Conservation (phyloP, 139 green algal species). For the Edaphochlamys debaryana region DNA sequence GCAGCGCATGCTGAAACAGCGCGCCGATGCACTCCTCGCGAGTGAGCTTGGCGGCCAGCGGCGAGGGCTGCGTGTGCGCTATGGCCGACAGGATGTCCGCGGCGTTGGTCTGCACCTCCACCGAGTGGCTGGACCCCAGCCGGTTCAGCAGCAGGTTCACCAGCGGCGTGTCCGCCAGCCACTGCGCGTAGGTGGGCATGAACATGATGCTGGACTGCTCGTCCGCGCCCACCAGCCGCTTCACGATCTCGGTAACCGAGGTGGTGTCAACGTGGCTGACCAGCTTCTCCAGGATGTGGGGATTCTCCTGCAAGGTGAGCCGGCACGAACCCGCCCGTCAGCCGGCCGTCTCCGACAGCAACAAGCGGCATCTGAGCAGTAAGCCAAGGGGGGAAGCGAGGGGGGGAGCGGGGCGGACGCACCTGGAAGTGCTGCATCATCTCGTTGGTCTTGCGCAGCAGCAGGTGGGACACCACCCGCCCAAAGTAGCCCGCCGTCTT, state of each 20-base stretch:
- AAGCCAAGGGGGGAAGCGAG: no score
- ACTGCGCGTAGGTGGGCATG: slow-evolving; percentile 62
- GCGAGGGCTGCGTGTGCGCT: slow-evolving; percentile 76
- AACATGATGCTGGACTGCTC: slow-evolving; percentile 80
- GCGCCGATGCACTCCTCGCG: slow-evolving; percentile 50
- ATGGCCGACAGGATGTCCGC: slow-evolving; percentile 88
- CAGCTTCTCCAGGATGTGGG: slow-evolving; percentile 45
- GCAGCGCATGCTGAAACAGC: slow-evolving; percentile 60
- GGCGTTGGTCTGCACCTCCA: slow-evolving; percentile 78
- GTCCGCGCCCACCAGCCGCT: slow-evolving; percentile 86
- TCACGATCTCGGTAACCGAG: slow-evolving; percentile 85
- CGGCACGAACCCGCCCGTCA: no score
- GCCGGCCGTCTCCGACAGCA: no score
- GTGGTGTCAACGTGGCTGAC: slow-evolving; percentile 84
- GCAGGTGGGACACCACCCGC: slow-evolving; percentile 84
- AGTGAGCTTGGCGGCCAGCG: slow-evolving; percentile 75
- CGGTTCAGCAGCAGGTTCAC: slow-evolving; percentile 76
- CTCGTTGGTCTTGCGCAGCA: slow-evolving; percentile 78
- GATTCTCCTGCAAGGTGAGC: slow-evolving; percentile 12
- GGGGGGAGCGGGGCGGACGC: neutral
- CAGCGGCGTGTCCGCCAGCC: slow-evolving; percentile 81
- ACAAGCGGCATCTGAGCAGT: no score
- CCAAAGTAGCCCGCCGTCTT: slow-evolving; percentile 95
- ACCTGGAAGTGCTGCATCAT: slow-evolving; percentile 79
- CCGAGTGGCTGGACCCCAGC: slow-evolving; percentile 52